Evolutionary conservation across 148 eudicot genomes (phyloP), one percentile per base, ranked within the genome.

Genomic region (Rhododendron williamsianum): DNA sequence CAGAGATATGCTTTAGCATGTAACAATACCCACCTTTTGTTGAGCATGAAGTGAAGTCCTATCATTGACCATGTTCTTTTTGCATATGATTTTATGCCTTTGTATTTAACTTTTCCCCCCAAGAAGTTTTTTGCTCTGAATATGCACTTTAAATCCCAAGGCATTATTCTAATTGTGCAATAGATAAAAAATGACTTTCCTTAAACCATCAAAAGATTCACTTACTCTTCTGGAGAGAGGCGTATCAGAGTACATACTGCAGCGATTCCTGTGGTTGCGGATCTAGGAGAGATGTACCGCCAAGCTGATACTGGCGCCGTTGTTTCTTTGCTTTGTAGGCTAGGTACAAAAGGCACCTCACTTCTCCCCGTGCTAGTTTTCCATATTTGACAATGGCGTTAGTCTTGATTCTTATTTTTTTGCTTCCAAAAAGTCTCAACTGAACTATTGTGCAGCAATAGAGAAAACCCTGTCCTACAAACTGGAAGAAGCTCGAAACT

Each of bases 201-300:
- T 90, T 94, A 89, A 89, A 93, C 91, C 58, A 67, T 76, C 82
- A 71, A 83, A 85, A 97, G 99, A 89, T 97, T 92, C 84, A 97
- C 99, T 38, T 94, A 98, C 58, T 97, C 99, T 88, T 97, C 94
- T 88, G 99, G 99, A 90, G 99, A 97, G 91, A 93, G 99, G 87
- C 97, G 98, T 82, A 94, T 97, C 84, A 93, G 99, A 88, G 98
- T 97, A 71, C 99, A 95, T 89, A 97, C 99, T 36, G 96, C 99
- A 33, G 98, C 95, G 38, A 95, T 94, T 79, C 98, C 99, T 69
- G 98, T 97, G 86, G 99, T 94, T 86, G 49, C 94, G 78, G 98
- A 97, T 85, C 89, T 95, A 3, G 95, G 95, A 87, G 99, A 97
- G 85, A 97, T 97, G 99, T 95, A 97, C 77, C 96, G 93, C 76